Base-by-base conservation (phyloP, 2,329 filamentous ascomycete genomes). In the Fusarium sp. region DNA sequence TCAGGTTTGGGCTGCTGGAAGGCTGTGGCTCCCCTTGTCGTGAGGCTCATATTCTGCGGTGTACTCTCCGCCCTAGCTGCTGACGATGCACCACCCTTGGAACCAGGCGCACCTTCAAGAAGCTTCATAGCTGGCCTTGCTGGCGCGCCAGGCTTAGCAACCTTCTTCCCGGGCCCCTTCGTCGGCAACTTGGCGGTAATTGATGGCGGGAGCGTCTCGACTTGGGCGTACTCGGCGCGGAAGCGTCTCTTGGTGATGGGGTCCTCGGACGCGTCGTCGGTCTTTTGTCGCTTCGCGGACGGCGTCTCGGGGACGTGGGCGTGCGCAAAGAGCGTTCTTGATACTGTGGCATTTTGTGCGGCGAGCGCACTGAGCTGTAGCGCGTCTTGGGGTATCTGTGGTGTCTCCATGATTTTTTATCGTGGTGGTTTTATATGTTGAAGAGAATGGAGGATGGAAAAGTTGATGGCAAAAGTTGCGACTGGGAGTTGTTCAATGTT, bases 131-230 rank as follows among this genome's bases (percentile, higher is more conserved):
- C 72, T 35, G 76, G 79, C 20, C 76, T 71, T 43, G 65, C 70
- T n/a, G 73, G 72, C 91, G 68, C 66, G 56, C 72, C 75, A 23
- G 92, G 90, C 82, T 92, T 94, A 9, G 70, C 69, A 23, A 69
- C 45, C 68, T 80, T 83, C 73, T 80, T 84, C 27, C 77, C 78
- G 3, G 77, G 72, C 59, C 82, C 76, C 41, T 80, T 82, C 10
- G 78, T 90, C 16, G 93, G 92, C 82, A 95, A 93, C 81, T 95
- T 97, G 25, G 94, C 92, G 39, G 94, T 94, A 23, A 98, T 88
- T 2, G 90, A 90, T 25, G 92, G 90, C 7, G 95, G 95, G 4
- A 98, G 88, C 72, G 93, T 92, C 80, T 91, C 90, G 25, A 97
- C 92, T 79, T 92, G 87, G 77, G 92, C 89, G 83, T 98, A 98